These are phyloP conservation scores for Seminavis robusta DNA, from an alignment of 108 stramenopile genomes.

Conservation along the genomic window DNA sequence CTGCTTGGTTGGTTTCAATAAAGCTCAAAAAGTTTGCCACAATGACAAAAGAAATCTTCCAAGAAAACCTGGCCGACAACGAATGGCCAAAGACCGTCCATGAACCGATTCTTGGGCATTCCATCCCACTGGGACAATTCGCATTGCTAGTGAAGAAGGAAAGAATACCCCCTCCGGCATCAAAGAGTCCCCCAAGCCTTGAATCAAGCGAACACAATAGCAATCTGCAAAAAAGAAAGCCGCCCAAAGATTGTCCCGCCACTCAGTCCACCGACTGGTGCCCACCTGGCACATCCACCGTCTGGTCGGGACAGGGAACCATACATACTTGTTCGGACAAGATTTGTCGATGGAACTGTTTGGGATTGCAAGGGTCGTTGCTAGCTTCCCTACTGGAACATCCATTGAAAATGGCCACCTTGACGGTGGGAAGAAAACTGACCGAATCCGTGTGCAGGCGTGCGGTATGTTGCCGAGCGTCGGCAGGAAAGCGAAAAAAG, in stretches of 20 bases:
- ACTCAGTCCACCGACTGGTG: constrained; percentile 70
- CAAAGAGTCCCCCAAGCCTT: neutral
- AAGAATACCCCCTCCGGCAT: neutral
- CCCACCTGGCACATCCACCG: constrained; percentile 76
- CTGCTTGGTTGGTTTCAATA: too few species aligned
- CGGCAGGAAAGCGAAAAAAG: constrained; percentile 1
- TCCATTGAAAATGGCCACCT: constrained; percentile 50
- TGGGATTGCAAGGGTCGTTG: constrained; percentile 80
- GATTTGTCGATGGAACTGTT: constrained; percentile 75
- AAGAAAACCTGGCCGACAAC: constrained; percentile 52
- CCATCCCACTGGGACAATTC: constrained; percentile 70
- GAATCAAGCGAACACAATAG: neutral
- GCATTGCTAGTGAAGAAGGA: constrained; percentile 76
- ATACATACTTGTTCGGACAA: constrained; percentile 79
- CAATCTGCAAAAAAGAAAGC: neutral
- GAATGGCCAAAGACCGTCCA: constrained; percentile 69
- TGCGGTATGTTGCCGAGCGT: constrained; percentile 76
- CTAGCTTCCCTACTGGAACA: constrained; percentile 49
- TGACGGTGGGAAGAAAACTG: constrained; percentile 84
- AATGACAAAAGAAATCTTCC: constrained; percentile 72
- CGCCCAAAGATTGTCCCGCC: constrained; percentile 63
- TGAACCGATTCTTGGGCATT: constrained; percentile 49
- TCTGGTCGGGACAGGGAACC: constrained; percentile 34
- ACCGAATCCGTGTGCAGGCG: constrained; percentile 58
- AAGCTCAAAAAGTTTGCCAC: constrained; percentile 79